Conservation (phyloP, 2,329 filamentous ascomycete species). For the Diaporthe sp. region DNA sequence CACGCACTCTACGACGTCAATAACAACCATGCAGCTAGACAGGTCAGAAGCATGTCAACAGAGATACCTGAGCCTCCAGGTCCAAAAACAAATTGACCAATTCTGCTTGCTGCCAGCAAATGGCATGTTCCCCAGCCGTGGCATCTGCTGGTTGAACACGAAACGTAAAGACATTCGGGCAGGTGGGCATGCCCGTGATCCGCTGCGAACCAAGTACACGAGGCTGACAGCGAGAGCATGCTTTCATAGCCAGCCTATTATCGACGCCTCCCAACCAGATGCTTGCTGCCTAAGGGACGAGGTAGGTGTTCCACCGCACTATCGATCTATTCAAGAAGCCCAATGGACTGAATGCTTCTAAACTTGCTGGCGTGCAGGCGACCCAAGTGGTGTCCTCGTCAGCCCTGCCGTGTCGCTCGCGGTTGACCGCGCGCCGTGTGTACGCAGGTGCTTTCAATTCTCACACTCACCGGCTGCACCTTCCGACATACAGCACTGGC, state of each 20-base stretch:
- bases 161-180: neutral
- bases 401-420: neutral
- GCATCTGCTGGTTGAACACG: neutral
- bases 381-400: slow-evolving; percentile 13
- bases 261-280: neutral
- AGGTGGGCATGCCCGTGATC: neutral
- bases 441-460: neutral
- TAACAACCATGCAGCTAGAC: slow-evolving; percentile 14
- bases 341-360: no score
- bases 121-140: neutral
- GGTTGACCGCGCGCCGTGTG: neutral
- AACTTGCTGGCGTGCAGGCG: neutral
- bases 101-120: slow-evolving; percentile 24
- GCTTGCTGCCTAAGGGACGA: neutral
- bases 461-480: neutral
- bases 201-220: neutral
- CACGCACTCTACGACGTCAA: slow-evolving; percentile 8
- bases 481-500: neutral
- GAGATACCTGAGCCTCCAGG: neutral
- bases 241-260: neutral
- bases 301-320: neutral
- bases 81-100: neutral
- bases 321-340: neutral
- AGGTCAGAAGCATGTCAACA: neutral
- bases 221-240: slow-evolving; percentile 2